A percentile compares a stretch with the other conserved stretches of the same genome.
These are phyloP conservation scores for Begonia fuchsioides DNA, from an alignment of 306 rosid species.

Conservation along the genomic window DNA sequence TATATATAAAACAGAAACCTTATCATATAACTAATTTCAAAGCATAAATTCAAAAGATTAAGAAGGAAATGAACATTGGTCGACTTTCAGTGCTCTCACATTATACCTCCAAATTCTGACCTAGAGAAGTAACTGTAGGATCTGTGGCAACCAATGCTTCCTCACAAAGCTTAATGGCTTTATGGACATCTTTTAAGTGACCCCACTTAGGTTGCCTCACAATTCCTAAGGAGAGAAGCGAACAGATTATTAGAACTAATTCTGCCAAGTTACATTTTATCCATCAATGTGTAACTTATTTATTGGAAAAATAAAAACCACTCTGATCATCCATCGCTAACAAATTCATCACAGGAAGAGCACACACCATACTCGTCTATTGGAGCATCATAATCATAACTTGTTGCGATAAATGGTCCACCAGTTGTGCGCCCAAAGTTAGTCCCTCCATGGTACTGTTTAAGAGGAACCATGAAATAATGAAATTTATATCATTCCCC, in stretches of 20 bases:
- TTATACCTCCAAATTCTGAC: constrained; percentile 61
- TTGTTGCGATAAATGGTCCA: constrained; percentile 81
- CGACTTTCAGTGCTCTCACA: neutral
- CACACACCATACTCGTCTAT: constrained; percentile 86
- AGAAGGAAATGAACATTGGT: too few relatives aligned
- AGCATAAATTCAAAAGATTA: too few relatives aligned
- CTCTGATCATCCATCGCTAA: neutral
- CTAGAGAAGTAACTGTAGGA: constrained; percentile 54
- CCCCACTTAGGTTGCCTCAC: constrained; percentile 96
- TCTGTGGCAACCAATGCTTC: constrained; percentile 64
- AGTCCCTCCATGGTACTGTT: constrained; percentile 95
- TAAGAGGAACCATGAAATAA: constrained; percentile 12
- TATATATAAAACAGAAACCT: constrained; percentile 8
- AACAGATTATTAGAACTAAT: neutral
- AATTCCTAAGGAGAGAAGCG: constrained; percentile 40
- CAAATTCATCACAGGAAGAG: neutral
- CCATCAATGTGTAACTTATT: too few relatives aligned
- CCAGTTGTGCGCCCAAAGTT: constrained; percentile 69
- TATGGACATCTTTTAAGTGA: constrained; percentile 78
- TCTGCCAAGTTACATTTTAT: too few relatives aligned
- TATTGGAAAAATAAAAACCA: neutral
- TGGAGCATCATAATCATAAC: constrained; percentile 94
- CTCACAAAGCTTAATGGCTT: constrained; percentile 79
- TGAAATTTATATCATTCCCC: neutral
- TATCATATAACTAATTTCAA: too few relatives aligned